Base-by-base conservation (phyloP, 2,329 filamentous ascomycete species). In the Geosmithia flava region DNA sequence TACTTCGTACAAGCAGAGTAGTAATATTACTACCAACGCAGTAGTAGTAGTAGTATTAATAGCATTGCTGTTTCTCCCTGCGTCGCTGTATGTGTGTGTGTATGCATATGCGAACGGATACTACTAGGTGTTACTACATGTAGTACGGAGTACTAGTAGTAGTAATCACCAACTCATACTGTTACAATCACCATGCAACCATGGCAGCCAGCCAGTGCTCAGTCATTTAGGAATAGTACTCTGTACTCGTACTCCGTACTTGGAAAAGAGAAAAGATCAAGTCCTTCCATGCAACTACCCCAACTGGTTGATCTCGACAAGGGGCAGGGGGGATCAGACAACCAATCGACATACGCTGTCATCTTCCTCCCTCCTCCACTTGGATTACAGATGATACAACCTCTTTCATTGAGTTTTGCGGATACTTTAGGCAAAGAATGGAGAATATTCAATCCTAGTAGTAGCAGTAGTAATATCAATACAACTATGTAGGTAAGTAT, bases 41-140 rank as follows among this genome's bases (percentile, higher is more conserved):
- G 23, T 27, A 27, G 4, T 27, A 27, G 23, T 27, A 4, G 23
- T 27, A 27, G 23, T 27, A 27, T 27, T 27, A 27, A 27, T 29
- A 56, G 37, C 33, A 46, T 20, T 46, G 4, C 10, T 29, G 37
- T 20, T 40, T 19, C 45, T 40, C 39, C 20, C 3, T n/a, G n/a
- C 17, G n/a, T 29, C 29, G 3, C 11, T 19, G 27, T 37, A 20
- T 40, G 37, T 13, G n/a, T 30, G 27, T 46, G 27, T 40, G 15
- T 37, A 5, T 37, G 37, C 33, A 20, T 46, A 29, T 27, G 45
- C 30, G 27, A 27, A 40, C 17, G 37, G 37, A 40, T 42, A 20
- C 3, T 42, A 20, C 15, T 7, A 41, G 15, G 15, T 41, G n/a
- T 16, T 41, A 41, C 17, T n/a, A 7, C 39, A n/a, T n/a, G n/a